These are phyloP conservation scores for Tuctoria greenei DNA, from an alignment of 176 grass and related monocot species.

Conservation along the genomic window DNA sequence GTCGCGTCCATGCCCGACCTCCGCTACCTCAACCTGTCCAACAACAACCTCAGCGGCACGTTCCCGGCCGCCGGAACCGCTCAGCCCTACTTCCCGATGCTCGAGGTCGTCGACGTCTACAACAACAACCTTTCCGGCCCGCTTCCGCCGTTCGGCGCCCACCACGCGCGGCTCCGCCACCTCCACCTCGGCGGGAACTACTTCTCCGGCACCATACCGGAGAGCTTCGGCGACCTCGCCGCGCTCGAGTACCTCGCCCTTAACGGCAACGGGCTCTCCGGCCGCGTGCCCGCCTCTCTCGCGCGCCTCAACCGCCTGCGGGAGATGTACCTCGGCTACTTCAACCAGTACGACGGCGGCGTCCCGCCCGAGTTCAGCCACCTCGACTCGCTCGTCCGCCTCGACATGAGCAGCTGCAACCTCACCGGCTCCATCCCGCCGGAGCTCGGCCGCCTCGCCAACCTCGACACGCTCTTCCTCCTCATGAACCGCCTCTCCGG, in stretches of 20 bases:
- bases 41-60: constrained; percentile 62
- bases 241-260: constrained; percentile 68
- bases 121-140: constrained; percentile 82
- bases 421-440: constrained; percentile 61
- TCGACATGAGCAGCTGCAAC: constrained; percentile 72
- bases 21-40: constrained; percentile 74
- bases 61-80: not conserved
- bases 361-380: constrained; percentile 59
- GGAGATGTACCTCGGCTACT: constrained; percentile 72
- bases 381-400: constrained; percentile 40
- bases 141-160: constrained; percentile 31
- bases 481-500: constrained; percentile 62
- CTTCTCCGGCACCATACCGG: constrained; percentile 69
- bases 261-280: constrained; percentile 62
- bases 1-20: constrained; percentile 43
- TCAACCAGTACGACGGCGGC: constrained; percentile 64
- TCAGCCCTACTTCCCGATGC: constrained; percentile 30
- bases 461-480: constrained; percentile 70
- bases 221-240: constrained; percentile 44
- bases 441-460: constrained; percentile 43
- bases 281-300: constrained; percentile 43
- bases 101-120: constrained; percentile 68
- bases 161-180: constrained; percentile 37
- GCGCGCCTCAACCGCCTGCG: constrained; percentile 17
- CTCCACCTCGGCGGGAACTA: constrained; percentile 85